Evolutionary conservation across 2,329 filamentous ascomycete species (phyloP), one percentile per base, ranked within the genome.

Genomic region (Calonectria pauciramosa): DNA sequence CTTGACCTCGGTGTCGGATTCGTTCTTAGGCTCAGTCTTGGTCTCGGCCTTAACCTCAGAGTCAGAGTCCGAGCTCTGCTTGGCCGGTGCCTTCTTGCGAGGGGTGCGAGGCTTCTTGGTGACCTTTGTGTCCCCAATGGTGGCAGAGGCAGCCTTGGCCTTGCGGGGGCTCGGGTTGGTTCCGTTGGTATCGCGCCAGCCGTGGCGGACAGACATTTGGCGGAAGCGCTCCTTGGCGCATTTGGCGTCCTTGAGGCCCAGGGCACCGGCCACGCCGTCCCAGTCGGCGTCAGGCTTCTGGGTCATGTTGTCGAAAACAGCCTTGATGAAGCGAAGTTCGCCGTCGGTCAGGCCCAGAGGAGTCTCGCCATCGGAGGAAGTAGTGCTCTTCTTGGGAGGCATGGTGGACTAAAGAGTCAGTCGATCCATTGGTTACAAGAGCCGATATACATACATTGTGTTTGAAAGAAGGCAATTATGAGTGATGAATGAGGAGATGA

Each of bases 191-290:
- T 80, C 81, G 49, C 83, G 82, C 86, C 86, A 88, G 68, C 82
- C 83, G 72, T 87, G 86, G 26, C 84, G 84, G 72, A 84, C 80
- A 18, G 84, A 84, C 80, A 88, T 85, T 69, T 85, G 82, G 10
- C 85, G 84, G 80, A 86, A 87, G 38, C 85, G 85, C 73, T 87
- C 84, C 68, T 85, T 86, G 73, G 86, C 86, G 72, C 85, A 87
- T 64, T 85, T 86, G 66, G 81, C 84, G 64, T 86, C 84, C 72
- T 87, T 87, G 68, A 88, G 83, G 4, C 82, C 82, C 18, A 86
- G 75, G 16, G 80, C 77, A 2, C 52, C 11, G 6, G 86, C 87
- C 51, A 89, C 83, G 1, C 80, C 76, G 20, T 84, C 80, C 82
- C 85, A 89, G 79, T 89, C 81, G 34, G 87, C 83, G 10, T 86